These are phyloP conservation scores for Malassezia vespertilionis DNA, from an alignment of 1,284 basidiomycete genomes.

Conservation along the genomic window DNA sequence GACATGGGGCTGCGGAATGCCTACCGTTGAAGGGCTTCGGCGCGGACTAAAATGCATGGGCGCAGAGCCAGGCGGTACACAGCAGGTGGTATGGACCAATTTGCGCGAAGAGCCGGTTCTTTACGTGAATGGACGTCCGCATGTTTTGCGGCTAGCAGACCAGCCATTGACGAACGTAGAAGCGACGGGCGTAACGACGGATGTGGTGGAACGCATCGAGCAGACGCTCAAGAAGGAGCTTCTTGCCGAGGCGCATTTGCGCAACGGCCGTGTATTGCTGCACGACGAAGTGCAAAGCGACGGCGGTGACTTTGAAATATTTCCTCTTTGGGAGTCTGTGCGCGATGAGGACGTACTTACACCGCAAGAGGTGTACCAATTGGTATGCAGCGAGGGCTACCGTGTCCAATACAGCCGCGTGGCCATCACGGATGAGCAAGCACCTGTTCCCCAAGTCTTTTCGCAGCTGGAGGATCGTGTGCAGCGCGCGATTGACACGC, in stretches of 20 bases:
- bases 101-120: slow-evolving; percentile 44
- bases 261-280: slow-evolving; percentile 66
- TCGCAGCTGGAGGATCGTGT: slow-evolving; percentile 41
- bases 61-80: slow-evolving; percentile 23
- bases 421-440: slow-evolving; percentile 46
- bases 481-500: slow-evolving; percentile 30
- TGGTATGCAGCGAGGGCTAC: slow-evolving; percentile 38
- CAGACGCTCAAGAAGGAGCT: slow-evolving; percentile 78
- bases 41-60: slow-evolving; percentile 39
- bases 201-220: slow-evolving; percentile 89
- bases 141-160: slow-evolving; percentile 73
- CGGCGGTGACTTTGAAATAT: slow-evolving; percentile 65
- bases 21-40: slow-evolving; percentile 42
- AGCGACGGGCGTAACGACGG: slow-evolving; percentile 81
- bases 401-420: slow-evolving; percentile 44
- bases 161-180: slow-evolving; percentile 46
- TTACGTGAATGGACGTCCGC: slow-evolving; percentile 61
- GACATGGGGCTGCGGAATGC: slow-evolving; percentile 46
- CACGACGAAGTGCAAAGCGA: slow-evolving; percentile 94
- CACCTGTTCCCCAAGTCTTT: slow-evolving; percentile 44
- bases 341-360: slow-evolving; percentile 81
- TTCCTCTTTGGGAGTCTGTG: slow-evolving; percentile 68
- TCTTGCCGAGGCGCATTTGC: slow-evolving; percentile 62
- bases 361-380: slow-evolving; percentile 58
- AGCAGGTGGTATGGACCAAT: slow-evolving; percentile 40